Base-by-base conservation (phyloP, 805 yeast genomes). In the Candida ascalaphidarum region DNA sequence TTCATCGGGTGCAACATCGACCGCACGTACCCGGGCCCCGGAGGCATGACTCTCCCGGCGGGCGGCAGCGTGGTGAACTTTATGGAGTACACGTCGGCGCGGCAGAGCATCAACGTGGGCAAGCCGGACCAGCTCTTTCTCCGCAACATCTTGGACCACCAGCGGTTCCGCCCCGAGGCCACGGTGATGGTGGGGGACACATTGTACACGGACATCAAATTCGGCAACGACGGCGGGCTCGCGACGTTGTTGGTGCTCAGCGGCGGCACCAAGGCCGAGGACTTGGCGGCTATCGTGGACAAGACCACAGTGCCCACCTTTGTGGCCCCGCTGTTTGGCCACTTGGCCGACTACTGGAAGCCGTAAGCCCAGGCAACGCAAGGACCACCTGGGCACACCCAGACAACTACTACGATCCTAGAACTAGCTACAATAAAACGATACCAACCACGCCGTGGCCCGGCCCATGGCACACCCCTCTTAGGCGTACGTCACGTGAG, bases 121-220 rank as follows among this genome's bases (percentile, higher is more conserved):
- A 60, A 60, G 39, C 66, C 66, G 11, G 54, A 61, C 32, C 27
- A 44, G 2, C 33, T 41, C 8, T 47, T 60, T 17, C 35, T 60
- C 22, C 52, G 58, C 13, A 36, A 48, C 7, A 52, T 60, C 12
- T 29, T 60, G 20, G 34, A 39, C 4, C 43, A 41, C 14, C 46
- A 44, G 23, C 43, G 43, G 10, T 58, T 55, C 37, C 50, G 48
- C 14, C 44, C 38, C 18, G 31, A 27, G 12, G 45, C 39, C 19
- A 55, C 65, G 3, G 33, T 59, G 25, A 59, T 60, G 66, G 52
- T 59, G 7, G 66, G 66, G 9, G 66, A 60, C 33, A 60, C 66
- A 4, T 39, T 60, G 22, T 60, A 60, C 33, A 60, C 66, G 3
- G 66, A 60, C 33, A 58, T 60, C 34, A 60, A 60, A 36, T 59